Evolutionary conservation across 2,329 filamentous ascomycete genomes (phyloP).

Genomic region (Fusarium albidum): DNA sequence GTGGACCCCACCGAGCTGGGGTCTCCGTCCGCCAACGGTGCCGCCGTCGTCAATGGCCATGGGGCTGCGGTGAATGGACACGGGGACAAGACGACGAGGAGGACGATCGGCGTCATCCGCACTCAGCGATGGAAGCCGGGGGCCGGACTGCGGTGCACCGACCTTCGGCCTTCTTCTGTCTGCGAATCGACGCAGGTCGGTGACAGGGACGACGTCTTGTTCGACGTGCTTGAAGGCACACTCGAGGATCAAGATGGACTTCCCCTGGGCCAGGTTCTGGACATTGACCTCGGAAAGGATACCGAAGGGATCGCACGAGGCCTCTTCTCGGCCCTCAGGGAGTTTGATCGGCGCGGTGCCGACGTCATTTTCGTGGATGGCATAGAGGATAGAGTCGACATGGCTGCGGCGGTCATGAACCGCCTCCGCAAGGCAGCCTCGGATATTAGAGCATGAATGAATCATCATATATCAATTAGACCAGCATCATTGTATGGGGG

Average conservation of each 20-base stretch:
- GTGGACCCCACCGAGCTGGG: constrained; percentile 48
- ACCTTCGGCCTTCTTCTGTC: constrained; percentile 34
- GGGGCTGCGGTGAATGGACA: constrained; percentile 29
- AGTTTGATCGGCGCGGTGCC: constrained; percentile 81
- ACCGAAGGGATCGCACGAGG: constrained; percentile 82
- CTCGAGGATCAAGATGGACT: constrained; percentile 46
- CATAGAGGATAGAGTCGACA: constrained; percentile 79
- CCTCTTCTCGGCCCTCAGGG: constrained; percentile 85
- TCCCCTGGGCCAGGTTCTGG: constrained; percentile 60
- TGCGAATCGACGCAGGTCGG: constrained; percentile 33
- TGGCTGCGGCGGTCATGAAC: constrained; percentile 89
- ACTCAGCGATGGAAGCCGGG: constrained; percentile 61
- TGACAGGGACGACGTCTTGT: constrained; percentile 43
- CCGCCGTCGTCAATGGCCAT: constrained; percentile 33
- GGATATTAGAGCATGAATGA: constrained; percentile 62
- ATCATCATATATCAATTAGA: constrained; percentile 43
- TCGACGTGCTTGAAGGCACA: constrained; percentile 52
- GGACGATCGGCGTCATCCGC: constrained; percentile 61
- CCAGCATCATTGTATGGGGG: constrained; percentile 39
- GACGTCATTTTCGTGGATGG: constrained; percentile 92
- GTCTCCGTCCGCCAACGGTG: constrained; percentile 28
- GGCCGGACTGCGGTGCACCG: constrained; percentile 49
- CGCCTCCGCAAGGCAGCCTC: constrained; percentile 80
- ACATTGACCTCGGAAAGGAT: constrained; percentile 76
- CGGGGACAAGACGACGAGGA: constrained; percentile 19